Evolutionary conservation across 306 rosid species (phyloP).

Genomic region (Vigna reflexopilosa): DNA sequence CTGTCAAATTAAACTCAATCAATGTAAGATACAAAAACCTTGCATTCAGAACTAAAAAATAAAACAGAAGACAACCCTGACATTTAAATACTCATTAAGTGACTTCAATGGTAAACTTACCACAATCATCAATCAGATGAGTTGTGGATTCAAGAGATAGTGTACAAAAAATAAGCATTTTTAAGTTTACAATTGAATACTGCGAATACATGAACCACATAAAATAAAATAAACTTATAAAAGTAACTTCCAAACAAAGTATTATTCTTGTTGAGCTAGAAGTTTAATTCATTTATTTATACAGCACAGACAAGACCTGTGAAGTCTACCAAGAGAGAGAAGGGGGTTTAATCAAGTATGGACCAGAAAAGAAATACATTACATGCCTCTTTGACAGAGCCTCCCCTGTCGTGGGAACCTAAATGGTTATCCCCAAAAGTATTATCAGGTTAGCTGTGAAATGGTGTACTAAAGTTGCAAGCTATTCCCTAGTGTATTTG

Average conservation of each 20-base stretch:
- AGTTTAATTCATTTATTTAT: not conserved
- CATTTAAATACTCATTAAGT: slow-evolving; percentile 12
- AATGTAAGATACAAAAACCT: slow-evolving; percentile 1
- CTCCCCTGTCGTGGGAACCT: not conserved
- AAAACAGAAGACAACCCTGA: slow-evolving; percentile 26
- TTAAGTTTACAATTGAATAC: not conserved
- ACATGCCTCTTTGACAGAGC: slow-evolving; percentile 10
- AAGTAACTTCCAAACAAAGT: slow-evolving; percentile 1
- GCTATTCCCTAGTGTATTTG: slow-evolving; percentile 12
- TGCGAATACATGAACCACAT: not conserved
- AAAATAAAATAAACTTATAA: not conserved
- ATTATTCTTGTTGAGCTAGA: not conserved
- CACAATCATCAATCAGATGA: slow-evolving; percentile 2
- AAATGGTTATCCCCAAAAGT: slow-evolving; percentile 13
- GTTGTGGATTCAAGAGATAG: slow-evolving; percentile 27
- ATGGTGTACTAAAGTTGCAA: not conserved
- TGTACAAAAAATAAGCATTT: not conserved
- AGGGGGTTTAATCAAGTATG: not conserved
- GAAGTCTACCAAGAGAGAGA: slow-evolving; percentile 2
- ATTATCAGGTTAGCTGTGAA: not conserved
- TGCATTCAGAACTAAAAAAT: not conserved
- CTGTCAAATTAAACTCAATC: slow-evolving; percentile 8
- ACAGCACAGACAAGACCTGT: not conserved
- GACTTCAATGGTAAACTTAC: slow-evolving; percentile 19
- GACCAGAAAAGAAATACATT: not conserved